Evolutionary conservation across 2,329 filamentous ascomycete genomes (phyloP).

Genomic region (Fusarium vanettenii): DNA sequence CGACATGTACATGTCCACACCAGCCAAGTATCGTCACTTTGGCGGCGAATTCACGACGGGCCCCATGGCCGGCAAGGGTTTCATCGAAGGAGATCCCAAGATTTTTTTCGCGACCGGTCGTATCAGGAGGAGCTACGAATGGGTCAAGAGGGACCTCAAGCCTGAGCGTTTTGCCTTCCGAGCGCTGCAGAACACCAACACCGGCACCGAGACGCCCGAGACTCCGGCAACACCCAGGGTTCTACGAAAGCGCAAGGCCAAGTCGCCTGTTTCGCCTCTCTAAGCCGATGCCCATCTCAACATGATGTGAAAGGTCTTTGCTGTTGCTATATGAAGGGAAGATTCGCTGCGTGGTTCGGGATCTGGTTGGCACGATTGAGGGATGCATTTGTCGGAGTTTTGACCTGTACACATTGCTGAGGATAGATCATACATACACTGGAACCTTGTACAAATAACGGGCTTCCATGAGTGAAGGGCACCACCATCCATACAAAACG

Average conservation of each 20-base stretch:
- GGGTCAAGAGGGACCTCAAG: conserved; percentile 13
- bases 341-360: background rate
- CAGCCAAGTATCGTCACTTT: conserved; percentile 3
- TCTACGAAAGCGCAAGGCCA: background rate
- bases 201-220: background rate
- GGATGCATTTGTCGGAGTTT: background rate
- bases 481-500: too few species aligned
- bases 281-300: background rate
- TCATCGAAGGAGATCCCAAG: background rate
- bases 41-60: conserved; percentile 14
- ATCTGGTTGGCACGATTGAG: background rate
- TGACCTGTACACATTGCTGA: background rate
- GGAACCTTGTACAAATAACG: rapidly evolving
- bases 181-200: conserved; percentile 2
- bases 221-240: background rate
- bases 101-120: conserved; percentile 14
- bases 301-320: background rate
- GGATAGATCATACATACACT: background rate
- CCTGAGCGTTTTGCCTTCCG: background rate
- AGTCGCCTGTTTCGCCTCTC: background rate
- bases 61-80: conserved; percentile 12
- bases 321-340: background rate
- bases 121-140: conserved; percentile 1
- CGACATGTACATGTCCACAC: conserved; percentile 20
- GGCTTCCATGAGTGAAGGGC: too few species aligned